Evolutionary conservation across 176 grass and related monocot genomes (phyloP).

Genomic region (Zea luxurians): DNA sequence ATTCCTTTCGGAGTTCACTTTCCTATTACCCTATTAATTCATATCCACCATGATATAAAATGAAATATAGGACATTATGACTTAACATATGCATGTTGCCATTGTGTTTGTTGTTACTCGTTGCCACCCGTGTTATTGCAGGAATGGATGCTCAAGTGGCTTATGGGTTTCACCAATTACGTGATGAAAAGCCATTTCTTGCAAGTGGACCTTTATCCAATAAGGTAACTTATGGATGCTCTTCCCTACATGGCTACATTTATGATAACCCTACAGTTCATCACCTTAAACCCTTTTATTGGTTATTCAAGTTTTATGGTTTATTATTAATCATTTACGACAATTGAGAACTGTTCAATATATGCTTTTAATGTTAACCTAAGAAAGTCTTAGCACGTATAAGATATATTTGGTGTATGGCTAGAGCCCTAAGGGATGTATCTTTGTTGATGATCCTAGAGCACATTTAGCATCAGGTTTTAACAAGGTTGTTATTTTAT

Average conservation of each 20-base stretch:
- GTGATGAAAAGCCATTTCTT: constrained; percentile 83
- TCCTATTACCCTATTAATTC: neutral
- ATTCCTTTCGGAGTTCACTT: constrained; percentile 1
- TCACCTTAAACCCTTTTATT: neutral
- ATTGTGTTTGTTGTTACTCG: constrained; percentile 20
- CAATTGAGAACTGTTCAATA: constrained; percentile 1
- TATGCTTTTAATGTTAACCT: constrained; percentile 14
- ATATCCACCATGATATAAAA: neutral
- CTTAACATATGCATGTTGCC: neutral
- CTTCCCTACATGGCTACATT: constrained; percentile 10
- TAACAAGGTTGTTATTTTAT: neutral
- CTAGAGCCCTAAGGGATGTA: neutral
- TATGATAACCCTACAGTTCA: constrained; percentile 17
- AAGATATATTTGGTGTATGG: neutral
- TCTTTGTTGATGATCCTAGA: neutral
- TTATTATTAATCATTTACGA: neutral
- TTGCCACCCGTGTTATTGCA: constrained; percentile 28
- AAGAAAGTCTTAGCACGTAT: neutral
- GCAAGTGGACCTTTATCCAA: constrained; percentile 91
- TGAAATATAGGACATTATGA: neutral
- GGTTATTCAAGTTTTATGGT: neutral
- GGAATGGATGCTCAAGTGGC: constrained; percentile 99
- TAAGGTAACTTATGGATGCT: constrained; percentile 59
- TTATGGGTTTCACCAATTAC: constrained; percentile 93
- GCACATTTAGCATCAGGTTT: neutral